These are phyloP conservation scores for Apiotrichum domesticum DNA, from an alignment of 1,284 basidiomycete species.

Conservation along the genomic window DNA sequence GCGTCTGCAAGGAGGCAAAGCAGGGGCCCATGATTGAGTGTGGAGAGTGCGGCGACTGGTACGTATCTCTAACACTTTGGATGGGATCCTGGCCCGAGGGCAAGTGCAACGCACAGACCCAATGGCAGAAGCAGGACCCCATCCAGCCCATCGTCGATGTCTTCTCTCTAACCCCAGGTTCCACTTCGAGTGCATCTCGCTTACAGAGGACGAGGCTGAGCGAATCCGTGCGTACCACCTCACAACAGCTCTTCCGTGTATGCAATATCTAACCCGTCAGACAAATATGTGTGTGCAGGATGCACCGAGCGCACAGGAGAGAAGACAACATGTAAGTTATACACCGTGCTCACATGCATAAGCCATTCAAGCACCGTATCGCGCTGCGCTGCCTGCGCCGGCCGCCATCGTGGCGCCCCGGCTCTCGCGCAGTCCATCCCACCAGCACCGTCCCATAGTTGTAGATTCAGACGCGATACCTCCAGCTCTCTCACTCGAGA, in stretches of 20 bases:
- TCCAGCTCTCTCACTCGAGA: neutral
- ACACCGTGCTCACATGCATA: neutral
- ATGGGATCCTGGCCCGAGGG: neutral
- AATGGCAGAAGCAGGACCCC: neutral
- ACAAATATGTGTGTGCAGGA: constrained; percentile 29
- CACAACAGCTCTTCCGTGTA: too few species aligned
- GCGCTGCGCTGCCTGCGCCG: neutral
- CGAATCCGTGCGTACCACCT: constrained; percentile 30
- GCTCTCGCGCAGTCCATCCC: neutral
- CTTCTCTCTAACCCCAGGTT: constrained; percentile 25
- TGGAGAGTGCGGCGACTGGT: constrained; percentile 40
- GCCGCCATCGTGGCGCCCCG: neutral
- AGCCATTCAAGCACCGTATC: neutral
- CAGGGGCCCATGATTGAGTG: constrained; percentile 44
- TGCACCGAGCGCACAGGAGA: constrained; percentile 29
- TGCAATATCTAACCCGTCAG: constrained; percentile 1
- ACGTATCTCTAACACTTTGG: constrained; percentile 7
- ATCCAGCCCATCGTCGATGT: too few species aligned
- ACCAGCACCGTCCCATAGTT: neutral
- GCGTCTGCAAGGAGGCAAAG: constrained; percentile 29
- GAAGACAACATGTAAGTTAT: constrained; percentile 36
- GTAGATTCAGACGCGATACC: constrained; percentile 9
- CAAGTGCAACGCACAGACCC: neutral
- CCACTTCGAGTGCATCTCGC: constrained; percentile 36
- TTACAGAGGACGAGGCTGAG: constrained; percentile 32